Conservation (phyloP, 2,329 filamentous ascomycete genomes). For the Mycosphaerella arachidis region DNA sequence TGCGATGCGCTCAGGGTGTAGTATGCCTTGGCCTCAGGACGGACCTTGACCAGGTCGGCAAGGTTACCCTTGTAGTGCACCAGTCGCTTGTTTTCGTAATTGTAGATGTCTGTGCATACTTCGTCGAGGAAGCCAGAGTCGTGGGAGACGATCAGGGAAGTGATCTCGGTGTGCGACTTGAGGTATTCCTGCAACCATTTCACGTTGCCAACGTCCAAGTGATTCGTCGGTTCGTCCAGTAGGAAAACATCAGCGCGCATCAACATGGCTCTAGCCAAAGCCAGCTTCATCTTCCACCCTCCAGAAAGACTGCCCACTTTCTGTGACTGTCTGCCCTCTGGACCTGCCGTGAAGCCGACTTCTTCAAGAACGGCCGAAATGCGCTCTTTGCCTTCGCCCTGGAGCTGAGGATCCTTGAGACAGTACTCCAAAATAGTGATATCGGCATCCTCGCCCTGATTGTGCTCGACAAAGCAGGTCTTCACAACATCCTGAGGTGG, state of each 20-base stretch:
- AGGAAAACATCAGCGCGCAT: constrained; percentile 94
- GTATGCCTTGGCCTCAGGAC: constrained; percentile 95
- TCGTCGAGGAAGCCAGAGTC: constrained; percentile 96
- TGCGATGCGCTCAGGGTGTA: constrained; percentile 87
- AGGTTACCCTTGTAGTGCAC: constrained; percentile 80
- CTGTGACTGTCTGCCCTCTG: constrained; percentile 81
- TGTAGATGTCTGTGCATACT: constrained; percentile 97
- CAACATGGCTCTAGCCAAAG: constrained; percentile 91
- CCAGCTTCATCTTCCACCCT: constrained; percentile 99
- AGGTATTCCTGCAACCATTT: constrained; percentile 95
- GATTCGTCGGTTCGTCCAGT: constrained; percentile 98
- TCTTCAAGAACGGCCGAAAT: constrained; percentile 81
- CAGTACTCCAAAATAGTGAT: constrained; percentile 94
- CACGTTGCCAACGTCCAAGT: constrained; percentile 93
- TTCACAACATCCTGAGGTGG: constrained; percentile 85
- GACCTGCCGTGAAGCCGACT: constrained; percentile 88
- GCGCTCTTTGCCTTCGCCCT: constrained; percentile 69
- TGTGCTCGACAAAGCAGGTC: constrained; percentile 98
- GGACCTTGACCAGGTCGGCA: constrained; percentile 76
- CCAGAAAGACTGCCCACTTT: constrained; percentile 92
- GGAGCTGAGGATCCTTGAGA: constrained; percentile 80
- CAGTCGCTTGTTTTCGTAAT: constrained; percentile 98
- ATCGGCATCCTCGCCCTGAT: constrained; percentile 95
- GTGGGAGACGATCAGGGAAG: constrained; percentile 95
- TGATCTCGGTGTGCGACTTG: constrained; percentile 93